Percentiles rank a stretch among this genome's conserved stretches.
phyloP scores from a whole-genome alignment of 441 rosid genomes.

The Jatropha multifida region DNA sequence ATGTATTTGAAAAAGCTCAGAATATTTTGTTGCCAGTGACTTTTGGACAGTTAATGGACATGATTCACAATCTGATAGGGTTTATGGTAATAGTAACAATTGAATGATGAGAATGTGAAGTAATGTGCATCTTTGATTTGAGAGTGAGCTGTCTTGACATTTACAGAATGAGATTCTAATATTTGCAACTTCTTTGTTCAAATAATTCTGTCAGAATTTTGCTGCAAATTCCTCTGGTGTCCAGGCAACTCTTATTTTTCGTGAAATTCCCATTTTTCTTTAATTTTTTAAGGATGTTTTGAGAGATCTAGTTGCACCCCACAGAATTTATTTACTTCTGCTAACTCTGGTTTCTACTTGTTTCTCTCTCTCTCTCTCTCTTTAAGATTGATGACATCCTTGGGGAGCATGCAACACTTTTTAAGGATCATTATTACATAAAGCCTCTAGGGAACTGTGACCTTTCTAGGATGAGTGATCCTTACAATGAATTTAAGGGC shows the following conservation, averaged over 20 bases:
- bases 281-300: not conserved
- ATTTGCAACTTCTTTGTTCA: no score
- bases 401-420: constrained; percentile 68
- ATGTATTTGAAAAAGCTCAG: not conserved
- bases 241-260: no score
- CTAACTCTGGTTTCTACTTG: constrained; percentile 10
- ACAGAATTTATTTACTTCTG: not conserved
- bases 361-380: constrained; percentile 17
- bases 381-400: constrained; percentile 72
- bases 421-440: constrained; percentile 75
- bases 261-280: no score
- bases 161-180: no score
- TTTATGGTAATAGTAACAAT: no score
- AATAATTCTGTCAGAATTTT: no score
- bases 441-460: constrained; percentile 83
- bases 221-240: no score
- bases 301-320: not conserved
- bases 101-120: no score
- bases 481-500: constrained; percentile 75
- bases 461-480: constrained; percentile 86
- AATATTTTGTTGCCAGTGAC: not conserved
- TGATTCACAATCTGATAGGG: not conserved
- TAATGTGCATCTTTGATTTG: no score
- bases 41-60: not conserved
- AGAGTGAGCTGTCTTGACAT: no score